phyloP scores from a whole-genome alignment of 306 rosid species.

The Benincasa hispida region DNA sequence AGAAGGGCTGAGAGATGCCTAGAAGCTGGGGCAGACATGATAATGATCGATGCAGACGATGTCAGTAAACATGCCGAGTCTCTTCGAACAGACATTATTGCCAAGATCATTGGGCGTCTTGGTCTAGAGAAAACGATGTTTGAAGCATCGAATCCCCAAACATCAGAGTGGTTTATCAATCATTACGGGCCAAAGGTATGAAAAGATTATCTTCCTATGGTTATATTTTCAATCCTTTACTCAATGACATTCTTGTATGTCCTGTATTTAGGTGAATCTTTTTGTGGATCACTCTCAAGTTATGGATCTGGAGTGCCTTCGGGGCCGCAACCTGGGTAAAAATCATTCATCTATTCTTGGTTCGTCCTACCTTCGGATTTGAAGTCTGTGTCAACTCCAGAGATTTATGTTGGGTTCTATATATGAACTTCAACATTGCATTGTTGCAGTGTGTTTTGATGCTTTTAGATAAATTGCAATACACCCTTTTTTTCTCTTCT shows the following conservation, averaged over 20 bases:
- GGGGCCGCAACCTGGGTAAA: constrained; percentile 70
- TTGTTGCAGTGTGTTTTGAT: not conserved
- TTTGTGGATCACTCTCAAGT: constrained; percentile 80
- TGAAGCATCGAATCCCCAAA: constrained; percentile 67
- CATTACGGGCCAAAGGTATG: constrained; percentile 77
- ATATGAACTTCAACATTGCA: not conserved
- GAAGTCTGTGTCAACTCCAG: constrained; percentile 1
- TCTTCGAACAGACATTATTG: constrained; percentile 62
- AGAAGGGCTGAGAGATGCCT: constrained; percentile 89
- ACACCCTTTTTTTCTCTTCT: not conserved
- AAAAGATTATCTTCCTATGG: not conserved
- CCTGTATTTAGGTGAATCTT: constrained; percentile 66
- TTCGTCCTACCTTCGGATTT: constrained; percentile 44
- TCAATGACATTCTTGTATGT: not conserved
- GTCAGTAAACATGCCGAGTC: constrained; percentile 44
- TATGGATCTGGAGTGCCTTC: constrained; percentile 78
- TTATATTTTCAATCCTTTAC: not conserved
- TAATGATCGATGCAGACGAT: constrained; percentile 76
- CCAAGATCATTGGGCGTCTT: constrained; percentile 79
- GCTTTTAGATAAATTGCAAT: not conserved
- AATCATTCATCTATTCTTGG: constrained; percentile 63
- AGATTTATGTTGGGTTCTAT: not conserved
- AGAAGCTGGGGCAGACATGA: constrained; percentile 96
- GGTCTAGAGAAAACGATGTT: constrained; percentile 91
- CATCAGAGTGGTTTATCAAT: constrained; percentile 84